These are phyloP conservation scores for Physcomitrium patens DNA, from an alignment of 225 moss, liverwort and hornwort species.

Conservation along the genomic window DNA sequence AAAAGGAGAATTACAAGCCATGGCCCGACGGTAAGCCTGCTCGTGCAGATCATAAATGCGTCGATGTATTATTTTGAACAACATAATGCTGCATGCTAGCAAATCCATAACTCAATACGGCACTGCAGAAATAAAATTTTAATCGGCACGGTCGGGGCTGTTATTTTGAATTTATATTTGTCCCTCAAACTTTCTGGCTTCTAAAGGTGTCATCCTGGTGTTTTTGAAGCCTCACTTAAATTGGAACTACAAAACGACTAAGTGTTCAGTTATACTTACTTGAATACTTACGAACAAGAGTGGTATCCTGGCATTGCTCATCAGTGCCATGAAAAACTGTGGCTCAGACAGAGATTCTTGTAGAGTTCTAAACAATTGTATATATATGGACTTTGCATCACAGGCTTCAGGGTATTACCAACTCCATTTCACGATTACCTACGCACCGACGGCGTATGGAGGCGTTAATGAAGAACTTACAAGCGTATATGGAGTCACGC, in stretches of 20 bases:
- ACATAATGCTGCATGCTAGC: not conserved
- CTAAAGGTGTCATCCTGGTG: too few relatives aligned
- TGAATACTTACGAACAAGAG: too few relatives aligned
- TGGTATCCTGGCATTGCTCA: too few relatives aligned
- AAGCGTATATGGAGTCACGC: slow-evolving; percentile 26
- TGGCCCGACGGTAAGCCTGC: slow-evolving; percentile 69
- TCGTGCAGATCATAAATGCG: slow-evolving; percentile 7
- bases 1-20: slow-evolving; percentile 77
- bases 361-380: not conserved
- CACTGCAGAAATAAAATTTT: not conserved
- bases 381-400: not conserved
- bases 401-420: slow-evolving; percentile 76
- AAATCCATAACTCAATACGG: not conserved
- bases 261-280: too few relatives aligned
- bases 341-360: too few relatives aligned
- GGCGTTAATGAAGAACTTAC: slow-evolving; percentile 51
- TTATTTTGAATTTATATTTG: too few relatives aligned
- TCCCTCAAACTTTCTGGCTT: too few relatives aligned
- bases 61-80: not conserved
- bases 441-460: slow-evolving; percentile 72
- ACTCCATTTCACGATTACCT: slow-evolving; percentile 63
- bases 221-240: too few relatives aligned
- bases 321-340: too few relatives aligned
- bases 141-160: not conserved
- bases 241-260: too few relatives aligned